Percentiles rank a stretch among this genome's conserved stretches.
Conservation (phyloP, 176 grass and related monocot genomes). For the Canna indica region DNA sequence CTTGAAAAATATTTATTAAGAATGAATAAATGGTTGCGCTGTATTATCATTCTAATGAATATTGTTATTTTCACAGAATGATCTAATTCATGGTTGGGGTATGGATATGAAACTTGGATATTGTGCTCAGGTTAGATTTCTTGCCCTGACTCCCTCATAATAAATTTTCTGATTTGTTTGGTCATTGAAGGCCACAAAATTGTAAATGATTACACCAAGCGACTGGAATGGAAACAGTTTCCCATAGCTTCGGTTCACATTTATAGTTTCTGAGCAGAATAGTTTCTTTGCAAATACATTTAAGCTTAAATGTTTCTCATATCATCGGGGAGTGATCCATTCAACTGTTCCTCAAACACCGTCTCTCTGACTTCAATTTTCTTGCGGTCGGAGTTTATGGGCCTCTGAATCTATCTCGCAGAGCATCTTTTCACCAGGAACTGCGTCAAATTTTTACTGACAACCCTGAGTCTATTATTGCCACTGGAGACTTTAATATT, state of each 20-base stretch:
- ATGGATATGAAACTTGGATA: constrained; percentile 96
- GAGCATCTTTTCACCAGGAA: too few species aligned
- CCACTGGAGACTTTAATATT: too few species aligned
- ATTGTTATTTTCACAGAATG: constrained; percentile 41
- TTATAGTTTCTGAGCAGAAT: not conserved
- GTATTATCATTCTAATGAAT: not conserved
- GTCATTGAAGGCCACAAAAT: not conserved
- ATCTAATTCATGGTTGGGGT: constrained; percentile 84
- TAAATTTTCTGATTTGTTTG: constrained; percentile 15
- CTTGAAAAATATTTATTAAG: too few species aligned
- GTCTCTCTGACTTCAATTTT: too few species aligned
- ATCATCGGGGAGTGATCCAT: too few species aligned
- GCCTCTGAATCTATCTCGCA: too few species aligned
- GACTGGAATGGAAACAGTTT: not conserved
- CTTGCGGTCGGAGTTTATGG: too few species aligned
- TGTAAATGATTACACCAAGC: not conserved
- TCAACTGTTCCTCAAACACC: too few species aligned
- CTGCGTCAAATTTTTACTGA: too few species aligned
- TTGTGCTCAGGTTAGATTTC: constrained; percentile 69
- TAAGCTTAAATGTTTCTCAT: not conserved
- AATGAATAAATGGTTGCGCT: too few species aligned
- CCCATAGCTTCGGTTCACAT: not conserved
- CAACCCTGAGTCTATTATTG: too few species aligned
- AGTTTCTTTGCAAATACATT: not conserved
- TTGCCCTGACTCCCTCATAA: constrained; percentile 3